A percentile compares a stretch with the other conserved stretches of the same genome.
Evolutionary conservation across 2,329 filamentous ascomycete species (phyloP).

Genomic region (Claviceps citrina): DNA sequence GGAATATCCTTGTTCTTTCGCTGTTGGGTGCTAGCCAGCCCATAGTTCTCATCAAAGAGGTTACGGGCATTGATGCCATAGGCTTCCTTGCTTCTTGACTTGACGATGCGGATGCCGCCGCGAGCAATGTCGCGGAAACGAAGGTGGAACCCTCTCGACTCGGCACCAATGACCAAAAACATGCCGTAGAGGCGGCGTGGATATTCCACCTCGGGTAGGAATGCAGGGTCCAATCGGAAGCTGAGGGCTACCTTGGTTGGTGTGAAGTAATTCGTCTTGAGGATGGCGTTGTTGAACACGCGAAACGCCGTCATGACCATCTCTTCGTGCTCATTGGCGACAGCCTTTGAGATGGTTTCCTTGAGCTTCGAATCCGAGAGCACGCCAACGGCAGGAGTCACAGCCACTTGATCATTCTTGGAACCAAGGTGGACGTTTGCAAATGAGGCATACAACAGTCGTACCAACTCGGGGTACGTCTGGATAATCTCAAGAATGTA

Average conservation of each 20-base stretch:
- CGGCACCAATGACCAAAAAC: slow-evolving; percentile 95
- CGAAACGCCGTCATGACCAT: slow-evolving; percentile 97
- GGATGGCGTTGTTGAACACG: slow-evolving; percentile 80
- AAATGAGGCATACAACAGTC: slow-evolving; percentile 80
- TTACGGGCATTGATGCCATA: slow-evolving; percentile 94
- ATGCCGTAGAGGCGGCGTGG: slow-evolving; percentile 89
- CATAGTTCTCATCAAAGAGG: slow-evolving; percentile 97
- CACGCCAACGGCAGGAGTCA: slow-evolving; percentile 48
- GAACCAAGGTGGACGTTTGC: slow-evolving; percentile 63
- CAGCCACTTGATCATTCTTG: slow-evolving; percentile 36
- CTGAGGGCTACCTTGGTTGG: slow-evolving; percentile 96
- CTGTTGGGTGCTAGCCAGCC: slow-evolving; percentile 93
- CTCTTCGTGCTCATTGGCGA: slow-evolving; percentile 84
- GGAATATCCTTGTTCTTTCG: slow-evolving; percentile 99
- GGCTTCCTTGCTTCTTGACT: slow-evolving; percentile 89
- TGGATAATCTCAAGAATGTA: slow-evolving; percentile 97
- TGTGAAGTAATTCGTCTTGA: slow-evolving; percentile 97
- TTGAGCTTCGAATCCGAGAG: slow-evolving; percentile 59
- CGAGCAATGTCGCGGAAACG: slow-evolving; percentile 94
- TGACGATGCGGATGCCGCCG: slow-evolving; percentile 95
- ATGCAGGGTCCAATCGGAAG: slow-evolving; percentile 80
- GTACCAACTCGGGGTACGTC: slow-evolving; percentile 73
- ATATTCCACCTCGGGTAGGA: slow-evolving; percentile 85
- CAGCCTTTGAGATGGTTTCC: slow-evolving; percentile 63
- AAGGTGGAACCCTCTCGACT: slow-evolving; percentile 92